These are phyloP conservation scores for Suhomyces panamericanus DNA, from an alignment of 1,139 yeast genomes.

Conservation along the genomic window DNA sequence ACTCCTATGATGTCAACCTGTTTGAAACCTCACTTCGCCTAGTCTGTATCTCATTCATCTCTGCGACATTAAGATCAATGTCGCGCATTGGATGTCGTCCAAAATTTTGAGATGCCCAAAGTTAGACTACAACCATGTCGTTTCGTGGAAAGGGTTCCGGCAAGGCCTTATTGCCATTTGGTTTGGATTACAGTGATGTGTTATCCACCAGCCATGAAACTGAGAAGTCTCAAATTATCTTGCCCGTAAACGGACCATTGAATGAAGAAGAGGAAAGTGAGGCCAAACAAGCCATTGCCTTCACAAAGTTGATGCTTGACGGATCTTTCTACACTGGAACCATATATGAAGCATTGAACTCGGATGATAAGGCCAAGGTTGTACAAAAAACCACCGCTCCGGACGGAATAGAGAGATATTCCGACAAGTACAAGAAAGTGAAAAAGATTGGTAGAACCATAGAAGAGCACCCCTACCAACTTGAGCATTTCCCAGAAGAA, in stretches of 20 bases:
- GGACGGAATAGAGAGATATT: slow-evolving; percentile 70
- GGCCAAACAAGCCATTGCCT: slow-evolving; percentile 64
- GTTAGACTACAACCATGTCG: slow-evolving; percentile 15
- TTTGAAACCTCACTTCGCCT: too few relatives aligned
- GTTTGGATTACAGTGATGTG: slow-evolving; percentile 66
- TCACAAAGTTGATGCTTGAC: slow-evolving; percentile 58
- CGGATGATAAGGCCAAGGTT: slow-evolving; percentile 8
- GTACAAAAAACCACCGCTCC: slow-evolving; percentile 22
- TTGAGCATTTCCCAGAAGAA: slow-evolving; percentile 77
- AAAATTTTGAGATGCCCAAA: slow-evolving; percentile 2
- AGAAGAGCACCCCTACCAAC: slow-evolving; percentile 78
- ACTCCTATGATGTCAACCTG: too few relatives aligned
- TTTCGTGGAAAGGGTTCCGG: slow-evolving; percentile 18
- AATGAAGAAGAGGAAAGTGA: slow-evolving; percentile 56
- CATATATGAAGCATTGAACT: slow-evolving; percentile 23
- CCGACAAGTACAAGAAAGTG: slow-evolving; percentile 71
- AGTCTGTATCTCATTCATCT: not conserved
- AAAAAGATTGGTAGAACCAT: slow-evolving; percentile 75
- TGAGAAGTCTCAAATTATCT: slow-evolving; percentile 40
- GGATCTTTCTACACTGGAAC: slow-evolving; percentile 81
- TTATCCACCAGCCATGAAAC: slow-evolving; percentile 30
- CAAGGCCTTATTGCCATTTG: slow-evolving; percentile 58
- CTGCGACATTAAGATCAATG: not conserved
- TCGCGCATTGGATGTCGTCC: slow-evolving; percentile 1
- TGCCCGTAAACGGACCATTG: slow-evolving; percentile 72